Base-by-base conservation (phyloP, 164 flowering plant genomes). In the Liriodendron chinense region DNA sequence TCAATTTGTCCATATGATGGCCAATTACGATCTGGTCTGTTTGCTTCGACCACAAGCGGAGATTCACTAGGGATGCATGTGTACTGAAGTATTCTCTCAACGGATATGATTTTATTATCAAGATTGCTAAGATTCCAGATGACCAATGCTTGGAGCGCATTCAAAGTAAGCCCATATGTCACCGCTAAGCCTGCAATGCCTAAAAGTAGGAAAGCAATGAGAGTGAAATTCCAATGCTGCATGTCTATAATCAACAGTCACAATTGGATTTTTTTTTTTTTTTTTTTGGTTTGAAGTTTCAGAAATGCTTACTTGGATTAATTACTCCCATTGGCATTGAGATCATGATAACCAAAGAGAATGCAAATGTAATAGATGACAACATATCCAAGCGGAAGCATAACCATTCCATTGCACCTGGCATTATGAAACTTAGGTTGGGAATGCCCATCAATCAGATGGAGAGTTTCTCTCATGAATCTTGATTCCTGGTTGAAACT, bases 91-190 rank as follows among this genome's bases (percentile, higher is more conserved):
- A 83, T 80, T 76, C 85, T 78, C 72, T 83, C 83, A 50, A 80
- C 87, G 8, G 87, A 85, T 53, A 86, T 86, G 8, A 87, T 87
- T 50, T 74, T 85, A 74, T 86, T 87, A 76, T 87, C 90, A 74
- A 86, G 21, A 24, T 74, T 65, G 77, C 88, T 84, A 9, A 87
- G 81, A 47, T 66, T 77, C 87, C 85, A 82, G 20, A 86, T 77
- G 1, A 82, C 70, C 79, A 73, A 64, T 8, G 80, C 74, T 75
- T 78, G 87, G 57, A 83, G n/a, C 77, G 64, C 68, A 69, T 84
- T 83, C 71, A 87, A 71, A 72, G 80, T 87, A 7, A 87, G 81
- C 34, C 88, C 90, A 76, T 86, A 87, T 4, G 87, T 87, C 53
- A 84, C 88, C 9, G 85, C 82, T 68, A 87, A 74, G 9, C 88